Percentiles rank a stretch among this genome's conserved stretches.
These are phyloP conservation scores for Scheffersomyces segobiensis DNA, from an alignment of 1,139 yeast genomes.

Conservation along the genomic window DNA sequence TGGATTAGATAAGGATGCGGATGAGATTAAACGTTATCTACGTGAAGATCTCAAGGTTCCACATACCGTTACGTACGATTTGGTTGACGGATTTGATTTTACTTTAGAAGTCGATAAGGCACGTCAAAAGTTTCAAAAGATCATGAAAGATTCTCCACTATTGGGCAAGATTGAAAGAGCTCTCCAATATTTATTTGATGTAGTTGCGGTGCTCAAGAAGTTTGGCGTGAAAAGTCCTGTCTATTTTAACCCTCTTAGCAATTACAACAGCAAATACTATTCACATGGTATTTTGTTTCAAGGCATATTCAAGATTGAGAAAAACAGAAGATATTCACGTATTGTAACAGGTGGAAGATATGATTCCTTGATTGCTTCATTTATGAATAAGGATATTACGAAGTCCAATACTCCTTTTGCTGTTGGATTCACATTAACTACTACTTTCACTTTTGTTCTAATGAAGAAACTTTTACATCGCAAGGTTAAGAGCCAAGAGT, in stretches of 20 bases:
- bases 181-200: constrained; percentile 57
- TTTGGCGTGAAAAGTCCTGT: constrained; percentile 48
- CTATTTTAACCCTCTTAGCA: constrained; percentile 69
- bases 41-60: constrained; percentile 74
- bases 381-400: constrained; percentile 45
- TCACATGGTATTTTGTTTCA: constrained; percentile 85
- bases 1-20: constrained; percentile 67
- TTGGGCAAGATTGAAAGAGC: constrained; percentile 63
- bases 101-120: constrained; percentile 66
- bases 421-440: constrained; percentile 76
- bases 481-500: constrained; percentile 10
- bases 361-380: constrained; percentile 65
- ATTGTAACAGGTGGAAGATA: constrained; percentile 93
- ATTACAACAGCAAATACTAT: constrained; percentile 79
- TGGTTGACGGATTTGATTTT: constrained; percentile 75
- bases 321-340: constrained; percentile 40
- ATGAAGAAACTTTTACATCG: constrained; percentile 34
- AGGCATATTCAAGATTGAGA: constrained; percentile 62
- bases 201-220: constrained; percentile 52
- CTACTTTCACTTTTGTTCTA: constrained; percentile 43
- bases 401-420: constrained; percentile 48
- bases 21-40: constrained; percentile 64
- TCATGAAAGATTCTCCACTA: constrained; percentile 76
- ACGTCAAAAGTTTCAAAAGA: constrained; percentile 57
- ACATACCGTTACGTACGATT: constrained; percentile 76